A percentile compares a stretch with the other conserved stretches of the same genome.
Conservation (phyloP, 352 stramenopile species). For the Globisporangium alternatum region DNA sequence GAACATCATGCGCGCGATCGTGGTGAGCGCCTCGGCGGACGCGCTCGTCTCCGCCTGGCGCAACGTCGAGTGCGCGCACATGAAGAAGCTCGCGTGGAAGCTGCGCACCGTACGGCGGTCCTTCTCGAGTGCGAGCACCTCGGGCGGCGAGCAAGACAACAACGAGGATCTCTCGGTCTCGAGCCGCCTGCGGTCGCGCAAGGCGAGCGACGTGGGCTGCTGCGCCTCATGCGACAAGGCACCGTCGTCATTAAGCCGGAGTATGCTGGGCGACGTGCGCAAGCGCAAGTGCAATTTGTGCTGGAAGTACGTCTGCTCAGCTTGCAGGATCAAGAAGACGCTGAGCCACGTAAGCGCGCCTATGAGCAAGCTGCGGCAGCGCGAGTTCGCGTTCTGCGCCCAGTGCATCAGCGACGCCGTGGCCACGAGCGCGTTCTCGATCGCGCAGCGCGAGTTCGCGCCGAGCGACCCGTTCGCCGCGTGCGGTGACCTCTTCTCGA, state of each 20-base stretch:
- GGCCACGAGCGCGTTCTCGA: constrained; percentile 2
- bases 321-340: constrained; percentile 12
- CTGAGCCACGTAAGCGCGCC: constrained; percentile 8
- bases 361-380: not conserved
- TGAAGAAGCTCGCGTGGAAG: constrained; percentile 66
- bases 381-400: constrained; percentile 9
- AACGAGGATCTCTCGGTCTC: not conserved
- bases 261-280: constrained; percentile 3
- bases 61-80: constrained; percentile 10
- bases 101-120: constrained; percentile 85
- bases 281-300: constrained; percentile 11
- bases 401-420: not conserved
- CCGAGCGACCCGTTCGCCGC: not conserved
- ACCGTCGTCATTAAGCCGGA: not conserved
- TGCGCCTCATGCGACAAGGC: constrained; percentile 9
- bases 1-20: constrained; percentile 31
- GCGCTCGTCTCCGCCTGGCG: constrained; percentile 2
- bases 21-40: constrained; percentile 35
- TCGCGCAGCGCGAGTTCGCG: constrained; percentile 7
- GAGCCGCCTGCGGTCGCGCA: not conserved
- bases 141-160: constrained; percentile 47
- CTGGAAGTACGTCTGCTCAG: constrained; percentile 5
- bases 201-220: not conserved
- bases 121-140: constrained; percentile 68
- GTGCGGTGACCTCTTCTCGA: not conserved